phyloP scores from a whole-genome alignment of 208 protist genomes.

The Acanthamoeba castellanii region DNA sequence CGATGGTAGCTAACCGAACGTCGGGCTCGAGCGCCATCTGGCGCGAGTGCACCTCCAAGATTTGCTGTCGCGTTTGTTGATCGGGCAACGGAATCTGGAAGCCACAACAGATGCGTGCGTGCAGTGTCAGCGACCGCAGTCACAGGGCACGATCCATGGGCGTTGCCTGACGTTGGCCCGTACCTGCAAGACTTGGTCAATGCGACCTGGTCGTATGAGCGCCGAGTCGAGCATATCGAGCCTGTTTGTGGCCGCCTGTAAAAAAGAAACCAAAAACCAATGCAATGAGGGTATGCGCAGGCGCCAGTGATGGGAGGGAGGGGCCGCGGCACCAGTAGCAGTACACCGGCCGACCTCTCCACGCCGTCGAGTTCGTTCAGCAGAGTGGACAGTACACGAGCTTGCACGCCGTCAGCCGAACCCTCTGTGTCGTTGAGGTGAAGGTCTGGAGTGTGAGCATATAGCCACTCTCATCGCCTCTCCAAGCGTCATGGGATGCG shows the following conservation, averaged over 20 bases:
- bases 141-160: background rate
- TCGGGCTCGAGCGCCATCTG: slow-evolving; percentile 1
- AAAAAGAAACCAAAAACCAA: background rate
- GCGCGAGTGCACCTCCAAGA: slow-evolving; percentile 40
- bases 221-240: slow-evolving; percentile 83
- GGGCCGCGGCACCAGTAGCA: slow-evolving; percentile 91
- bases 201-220: slow-evolving; percentile 82
- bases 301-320: background rate
- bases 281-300: background rate
- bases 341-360: slow-evolving; percentile 89
- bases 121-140: background rate
- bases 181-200: slow-evolving; percentile 80
- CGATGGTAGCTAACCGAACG: background rate
- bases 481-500: background rate
- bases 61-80: background rate
- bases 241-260: slow-evolving; percentile 80
- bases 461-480: too few species aligned
- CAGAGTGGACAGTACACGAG: slow-evolving; percentile 96
- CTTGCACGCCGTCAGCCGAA: slow-evolving; percentile 80
- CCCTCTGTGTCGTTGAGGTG: background rate
- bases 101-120: background rate
- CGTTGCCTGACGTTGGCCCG: background rate
- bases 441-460: background rate
- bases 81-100: slow-evolving; percentile 26
- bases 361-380: slow-evolving; percentile 98